phyloP scores from a whole-genome alignment of 2,329 filamentous ascomycete species.

The Rachicladosporium sp. region DNA sequence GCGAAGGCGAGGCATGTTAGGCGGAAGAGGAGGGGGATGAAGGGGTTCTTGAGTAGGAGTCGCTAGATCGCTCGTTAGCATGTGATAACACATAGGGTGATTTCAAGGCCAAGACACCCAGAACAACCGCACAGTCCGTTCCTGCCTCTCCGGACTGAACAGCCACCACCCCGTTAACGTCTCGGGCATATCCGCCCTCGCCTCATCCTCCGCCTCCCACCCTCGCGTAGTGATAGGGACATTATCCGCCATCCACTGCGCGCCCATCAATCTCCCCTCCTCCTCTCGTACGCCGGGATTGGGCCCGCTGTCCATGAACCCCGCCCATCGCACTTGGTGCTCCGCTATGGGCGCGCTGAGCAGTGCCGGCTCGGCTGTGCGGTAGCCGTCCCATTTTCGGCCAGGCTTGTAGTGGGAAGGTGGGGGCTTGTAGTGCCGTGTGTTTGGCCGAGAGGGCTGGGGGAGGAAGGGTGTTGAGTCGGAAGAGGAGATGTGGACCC shows the following conservation, averaged over 20 bases:
- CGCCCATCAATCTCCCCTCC: constrained; percentile 3
- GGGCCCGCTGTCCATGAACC: constrained; percentile 26
- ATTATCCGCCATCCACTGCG: constrained; percentile 38
- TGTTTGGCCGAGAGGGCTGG: constrained; percentile 14
- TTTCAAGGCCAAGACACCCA: constrained; percentile 14
- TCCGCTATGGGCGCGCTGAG: constrained; percentile 22
- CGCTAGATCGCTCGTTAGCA: constrained; percentile 26
- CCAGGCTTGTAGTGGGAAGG: constrained; percentile 21
- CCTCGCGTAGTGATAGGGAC: constrained; percentile 33
- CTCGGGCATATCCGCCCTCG: constrained; percentile 25
- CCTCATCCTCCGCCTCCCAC: constrained; percentile 45
- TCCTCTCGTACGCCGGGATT: constrained; percentile 17
- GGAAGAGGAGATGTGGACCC: constrained; percentile 23
- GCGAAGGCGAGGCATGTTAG: constrained; percentile 74
- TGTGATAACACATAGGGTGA: background rate
- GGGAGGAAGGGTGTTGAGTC: constrained; percentile 16
- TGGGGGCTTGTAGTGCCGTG: constrained; percentile 16
- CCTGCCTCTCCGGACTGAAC: constrained; percentile 27
- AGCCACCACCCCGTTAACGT: constrained; percentile 38
- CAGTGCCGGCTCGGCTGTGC: constrained; percentile 22
- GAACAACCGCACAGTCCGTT: constrained; percentile 21
- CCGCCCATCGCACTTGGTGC: constrained; percentile 23
- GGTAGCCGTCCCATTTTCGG: constrained; percentile 24
- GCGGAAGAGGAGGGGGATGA: constrained; percentile 75
- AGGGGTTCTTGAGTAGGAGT: constrained; percentile 63